Evolutionary conservation across 1,284 basidiomycete genomes (phyloP), one percentile per base, ranked within the genome.

Genomic region (Rhodotorula sp.): DNA sequence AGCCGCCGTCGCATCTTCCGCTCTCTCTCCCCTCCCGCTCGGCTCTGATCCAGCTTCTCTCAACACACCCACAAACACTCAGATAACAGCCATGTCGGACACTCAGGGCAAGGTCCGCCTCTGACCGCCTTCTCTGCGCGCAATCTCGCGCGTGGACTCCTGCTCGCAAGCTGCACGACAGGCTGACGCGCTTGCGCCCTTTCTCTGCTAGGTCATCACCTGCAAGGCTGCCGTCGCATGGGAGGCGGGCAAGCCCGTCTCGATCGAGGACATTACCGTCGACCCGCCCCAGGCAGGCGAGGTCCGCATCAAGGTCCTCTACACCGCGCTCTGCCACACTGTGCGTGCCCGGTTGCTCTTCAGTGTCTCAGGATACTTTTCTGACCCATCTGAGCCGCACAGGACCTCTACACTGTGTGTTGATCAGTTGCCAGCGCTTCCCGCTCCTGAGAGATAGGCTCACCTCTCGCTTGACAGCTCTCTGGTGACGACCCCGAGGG

Each of bases 401-500:
- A 75, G 74, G 75, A 76, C 54, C 64, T 76, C 61, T 76, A 62
- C 64, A 76, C 75, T 17, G 75, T 76, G 21, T 52, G 74, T 63
- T n/a, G 8, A 4, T 52, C 21, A 19, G 17, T 14, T 48, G 23
- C 25, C 59, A 14, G 49, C 27, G 54, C 27, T 59, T 45, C 50
- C 14, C 34, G 27, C 53, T 34, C 13, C 53, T 27, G 53, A 7
- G 53, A 27, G 53, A 34, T 4, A n/a, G 27, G 49, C 44, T 16
- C 23, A 48, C 52, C 44, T 34, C 21, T 2, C 52, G 1, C 53
- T 10, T 50, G 44, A 57, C 60, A 79, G 78, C 90, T 96, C 80
- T 96, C 93, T 79, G 96, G 97, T 73, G 91, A 91, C 82, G 96
- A 99, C 82, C 89, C 95, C 53, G 96, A 99, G 88, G 97, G 97